phyloP scores from a whole-genome alignment of 192 early-diverging fungal species.

The Backusella tarrabulga region DNA sequence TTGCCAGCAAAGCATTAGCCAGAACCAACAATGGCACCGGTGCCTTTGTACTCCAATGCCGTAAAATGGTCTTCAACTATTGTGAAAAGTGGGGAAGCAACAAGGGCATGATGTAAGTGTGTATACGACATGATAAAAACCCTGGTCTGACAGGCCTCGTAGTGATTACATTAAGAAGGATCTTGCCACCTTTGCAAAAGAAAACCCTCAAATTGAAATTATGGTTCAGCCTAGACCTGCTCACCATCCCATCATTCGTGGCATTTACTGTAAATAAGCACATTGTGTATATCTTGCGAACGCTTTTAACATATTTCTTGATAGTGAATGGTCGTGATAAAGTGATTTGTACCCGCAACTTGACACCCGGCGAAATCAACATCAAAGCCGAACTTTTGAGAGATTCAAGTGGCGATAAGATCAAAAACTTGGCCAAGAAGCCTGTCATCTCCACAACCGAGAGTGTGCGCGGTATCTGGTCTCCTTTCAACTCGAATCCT shows the following conservation, averaged over 20 bases:
- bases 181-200: slow-evolving; percentile 56
- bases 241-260: slow-evolving; percentile 71
- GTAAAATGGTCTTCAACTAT: slow-evolving; percentile 79
- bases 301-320: not conserved
- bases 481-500: slow-evolving; percentile 72
- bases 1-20: slow-evolving; percentile 15
- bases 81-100: slow-evolving; percentile 81
- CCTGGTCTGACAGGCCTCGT: not conserved
- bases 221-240: slow-evolving; percentile 71
- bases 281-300: not conserved
- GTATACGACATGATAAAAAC: not conserved
- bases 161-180: slow-evolving; percentile 70
- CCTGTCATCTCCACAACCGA: slow-evolving; percentile 76
- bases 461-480: slow-evolving; percentile 82
- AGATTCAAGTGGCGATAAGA: slow-evolving; percentile 61
- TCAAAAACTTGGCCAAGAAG: slow-evolving; percentile 60
- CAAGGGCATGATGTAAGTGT: slow-evolving; percentile 65
- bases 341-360: slow-evolving; percentile 66
- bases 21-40: slow-evolving; percentile 69
- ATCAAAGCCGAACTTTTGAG: slow-evolving; percentile 61
- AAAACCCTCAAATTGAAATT: slow-evolving; percentile 79
- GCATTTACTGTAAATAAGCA: slow-evolving; percentile 59
- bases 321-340: slow-evolving; percentile 62
- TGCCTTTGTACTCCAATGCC: slow-evolving; percentile 71
- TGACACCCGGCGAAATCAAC: slow-evolving; percentile 56